Conservation (phyloP, 169 alveolate species). For the Plasmodium gallinaceum region DNA sequence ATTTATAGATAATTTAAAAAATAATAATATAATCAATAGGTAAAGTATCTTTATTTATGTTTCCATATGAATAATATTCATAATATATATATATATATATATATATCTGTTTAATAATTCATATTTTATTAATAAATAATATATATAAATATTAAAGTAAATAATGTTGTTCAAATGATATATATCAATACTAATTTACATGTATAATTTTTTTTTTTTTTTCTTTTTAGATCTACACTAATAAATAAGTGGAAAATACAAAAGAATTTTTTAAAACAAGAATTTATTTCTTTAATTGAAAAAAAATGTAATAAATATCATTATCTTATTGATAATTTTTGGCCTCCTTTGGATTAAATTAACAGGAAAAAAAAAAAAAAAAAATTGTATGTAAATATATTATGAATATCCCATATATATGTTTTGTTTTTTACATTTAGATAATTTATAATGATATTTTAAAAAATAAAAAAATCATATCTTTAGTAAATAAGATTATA, state of each 20-base stretch:
- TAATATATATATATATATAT: background rate
- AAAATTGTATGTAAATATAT: too few relatives aligned
- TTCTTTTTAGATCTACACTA: constrained; percentile 46
- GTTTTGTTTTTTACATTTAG: too few relatives aligned
- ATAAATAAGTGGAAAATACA: constrained; percentile 48
- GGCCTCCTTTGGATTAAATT: constrained; percentile 58
- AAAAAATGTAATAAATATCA: constrained; percentile 20
- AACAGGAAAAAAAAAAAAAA: too few relatives aligned
- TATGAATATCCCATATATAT: too few relatives aligned
- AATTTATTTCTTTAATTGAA: constrained; percentile 49
- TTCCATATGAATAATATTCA: background rate
- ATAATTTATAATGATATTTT: too few relatives aligned
- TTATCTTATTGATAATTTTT: constrained; percentile 19
- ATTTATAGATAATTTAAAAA: constrained; percentile 41
- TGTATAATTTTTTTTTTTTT: constrained; percentile 7
- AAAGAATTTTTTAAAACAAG: constrained; percentile 44
- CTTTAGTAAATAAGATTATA: background rate
- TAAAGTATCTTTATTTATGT: constrained; percentile 9
- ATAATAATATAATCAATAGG: constrained; percentile 50
- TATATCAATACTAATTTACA: background rate
- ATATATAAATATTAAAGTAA: constrained; percentile 5
- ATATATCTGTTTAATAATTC: too few relatives aligned
- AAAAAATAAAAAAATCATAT: too few relatives aligned
- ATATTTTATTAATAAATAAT: background rate
- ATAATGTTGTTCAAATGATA: too few relatives aligned